A percentile compares a stretch with the other conserved stretches of the same genome.
Evolutionary conservation across 2,329 filamentous ascomycete genomes (phyloP).

Genomic region (Catunica adiposa): DNA sequence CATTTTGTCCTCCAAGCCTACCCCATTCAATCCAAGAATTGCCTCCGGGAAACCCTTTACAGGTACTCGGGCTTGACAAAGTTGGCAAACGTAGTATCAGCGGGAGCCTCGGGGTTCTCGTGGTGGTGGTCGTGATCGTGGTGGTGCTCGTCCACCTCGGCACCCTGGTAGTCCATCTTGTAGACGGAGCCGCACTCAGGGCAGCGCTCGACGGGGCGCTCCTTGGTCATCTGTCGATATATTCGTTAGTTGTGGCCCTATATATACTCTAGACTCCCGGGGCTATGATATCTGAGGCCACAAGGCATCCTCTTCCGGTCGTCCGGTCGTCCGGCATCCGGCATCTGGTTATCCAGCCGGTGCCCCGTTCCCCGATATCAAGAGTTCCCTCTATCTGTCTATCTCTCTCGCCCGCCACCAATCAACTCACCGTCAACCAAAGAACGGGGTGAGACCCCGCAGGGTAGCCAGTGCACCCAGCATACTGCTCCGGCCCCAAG

Average conservation of each 20-base stretch:
- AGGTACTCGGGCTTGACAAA: constrained; percentile 90
- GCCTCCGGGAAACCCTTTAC: constrained; percentile 30
- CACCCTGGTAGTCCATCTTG: constrained; percentile 94
- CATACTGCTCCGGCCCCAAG: constrained; percentile 89
- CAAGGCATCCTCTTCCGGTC: background rate
- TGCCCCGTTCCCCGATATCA: too few species aligned
- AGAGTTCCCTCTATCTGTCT: too few species aligned
- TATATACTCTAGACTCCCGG: background rate
- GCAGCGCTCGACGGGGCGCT: constrained; percentile 88
- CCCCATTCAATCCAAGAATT: too few species aligned
- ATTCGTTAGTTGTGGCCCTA: constrained; percentile 5
- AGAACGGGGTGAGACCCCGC: constrained; percentile 79
- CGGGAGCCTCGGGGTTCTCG: constrained; percentile 53
- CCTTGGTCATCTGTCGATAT: constrained; percentile 54
- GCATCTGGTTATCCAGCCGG: background rate
- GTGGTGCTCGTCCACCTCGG: constrained; percentile 53
- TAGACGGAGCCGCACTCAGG: constrained; percentile 90
- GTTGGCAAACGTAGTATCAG: constrained; percentile 80
- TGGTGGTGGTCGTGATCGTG: constrained; percentile 34
- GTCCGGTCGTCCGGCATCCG: background rate
- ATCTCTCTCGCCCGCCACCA: background rate
- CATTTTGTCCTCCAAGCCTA: background rate
- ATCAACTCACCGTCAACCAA: constrained; percentile 67
- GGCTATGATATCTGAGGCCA: background rate
- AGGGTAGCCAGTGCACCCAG: constrained; percentile 86